phyloP scores from a whole-genome alignment of 1,284 basidiomycete genomes.

The Marasmius tenuissimus region DNA sequence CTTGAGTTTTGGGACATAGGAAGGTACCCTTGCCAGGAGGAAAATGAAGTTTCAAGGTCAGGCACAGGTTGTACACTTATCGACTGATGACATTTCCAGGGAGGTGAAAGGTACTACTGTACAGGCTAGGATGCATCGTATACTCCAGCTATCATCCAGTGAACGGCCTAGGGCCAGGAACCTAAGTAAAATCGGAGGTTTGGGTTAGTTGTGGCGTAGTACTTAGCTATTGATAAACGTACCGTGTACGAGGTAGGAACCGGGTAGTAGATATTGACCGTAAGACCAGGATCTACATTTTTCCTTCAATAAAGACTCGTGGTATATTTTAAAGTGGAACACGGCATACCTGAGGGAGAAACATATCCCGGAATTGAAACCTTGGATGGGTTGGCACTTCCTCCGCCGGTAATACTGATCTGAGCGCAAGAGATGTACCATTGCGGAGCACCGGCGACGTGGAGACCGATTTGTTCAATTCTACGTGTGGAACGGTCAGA shows the following conservation, averaged over 20 bases:
- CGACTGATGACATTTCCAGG: no score
- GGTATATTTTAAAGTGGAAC: background rate
- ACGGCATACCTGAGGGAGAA: constrained; percentile 27
- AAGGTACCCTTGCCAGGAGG: no score
- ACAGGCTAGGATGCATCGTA: no score
- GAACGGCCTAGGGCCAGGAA: no score
- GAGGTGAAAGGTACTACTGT: no score
- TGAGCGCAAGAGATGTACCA: constrained; percentile 42
- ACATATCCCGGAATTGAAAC: constrained; percentile 44
- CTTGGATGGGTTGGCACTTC: constrained; percentile 36
- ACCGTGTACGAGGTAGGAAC: constrained; percentile 39
- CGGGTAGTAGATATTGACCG: constrained; percentile 45
- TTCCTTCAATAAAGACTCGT: background rate
- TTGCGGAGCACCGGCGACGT: constrained; percentile 38
- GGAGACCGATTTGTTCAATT: constrained; percentile 42
- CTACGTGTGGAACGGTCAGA: constrained; percentile 15
- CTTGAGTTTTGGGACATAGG: no score
- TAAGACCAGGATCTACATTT: constrained; percentile 34
- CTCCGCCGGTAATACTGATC: constrained; percentile 37
- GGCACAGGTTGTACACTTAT: no score
- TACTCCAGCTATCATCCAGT: no score
- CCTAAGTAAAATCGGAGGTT: no score
- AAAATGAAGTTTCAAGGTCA: no score
- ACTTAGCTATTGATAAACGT: constrained; percentile 1
- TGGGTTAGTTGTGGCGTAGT: no score